A percentile compares a stretch with the other conserved stretches of the same genome.
phyloP scores from a whole-genome alignment of 345 rosid genomes.

The Linum tenue region DNA sequence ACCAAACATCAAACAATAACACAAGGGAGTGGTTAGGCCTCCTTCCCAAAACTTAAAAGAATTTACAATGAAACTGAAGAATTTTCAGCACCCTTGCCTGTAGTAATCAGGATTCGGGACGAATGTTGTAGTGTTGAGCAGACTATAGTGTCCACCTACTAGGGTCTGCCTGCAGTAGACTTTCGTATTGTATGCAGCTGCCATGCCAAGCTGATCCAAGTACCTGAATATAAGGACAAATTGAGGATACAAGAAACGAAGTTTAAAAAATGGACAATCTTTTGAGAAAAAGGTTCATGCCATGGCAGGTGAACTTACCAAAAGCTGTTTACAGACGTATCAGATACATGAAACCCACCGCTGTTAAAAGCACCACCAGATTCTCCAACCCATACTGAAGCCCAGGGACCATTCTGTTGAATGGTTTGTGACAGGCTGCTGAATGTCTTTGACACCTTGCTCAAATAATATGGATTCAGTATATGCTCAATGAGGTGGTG shows the following conservation, averaged over 20 bases:
- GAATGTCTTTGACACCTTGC: slow-evolving; percentile 49
- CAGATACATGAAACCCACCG: slow-evolving; percentile 75
- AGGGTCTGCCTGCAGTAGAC: slow-evolving; percentile 95
- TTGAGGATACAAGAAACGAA: neutral
- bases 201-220: slow-evolving; percentile 96
- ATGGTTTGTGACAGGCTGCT: slow-evolving; percentile 44
- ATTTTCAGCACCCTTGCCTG: slow-evolving; percentile 42
- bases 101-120: slow-evolving; percentile 91
- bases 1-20: slow-evolving; percentile 15
- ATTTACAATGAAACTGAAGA: neutral
- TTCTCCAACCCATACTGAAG: slow-evolving; percentile 98
- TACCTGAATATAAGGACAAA: slow-evolving; percentile 42
- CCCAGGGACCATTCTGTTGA: slow-evolving; percentile 62
- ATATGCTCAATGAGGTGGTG: slow-evolving; percentile 64
- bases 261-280: neutral
- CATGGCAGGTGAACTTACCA: slow-evolving; percentile 39
- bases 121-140: slow-evolving; percentile 56
- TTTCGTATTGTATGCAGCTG: slow-evolving; percentile 79
- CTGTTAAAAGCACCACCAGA: slow-evolving; percentile 98
- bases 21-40: slow-evolving; percentile 12
- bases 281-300: slow-evolving; percentile 1
- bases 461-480: slow-evolving; percentile 60
- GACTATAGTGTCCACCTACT: slow-evolving; percentile 85
- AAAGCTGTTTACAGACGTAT: slow-evolving; percentile 84
- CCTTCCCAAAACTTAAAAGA: neutral